Base-by-base conservation (phyloP, 2,329 filamentous ascomycete species). In the Alternaria dauci region DNA sequence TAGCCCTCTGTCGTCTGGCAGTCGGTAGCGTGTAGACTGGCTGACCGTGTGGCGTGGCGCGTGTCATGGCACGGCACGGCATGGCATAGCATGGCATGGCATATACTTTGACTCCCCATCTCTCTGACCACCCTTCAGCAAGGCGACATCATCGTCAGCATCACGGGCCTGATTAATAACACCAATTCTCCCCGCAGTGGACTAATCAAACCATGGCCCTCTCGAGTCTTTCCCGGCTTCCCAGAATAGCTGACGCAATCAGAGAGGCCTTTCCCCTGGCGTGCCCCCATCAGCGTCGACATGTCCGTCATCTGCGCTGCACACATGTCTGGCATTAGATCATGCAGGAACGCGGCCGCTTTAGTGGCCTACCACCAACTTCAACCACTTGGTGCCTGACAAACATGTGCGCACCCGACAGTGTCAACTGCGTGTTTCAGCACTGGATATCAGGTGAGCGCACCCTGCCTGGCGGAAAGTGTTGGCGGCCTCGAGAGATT, bases 321-420 rank as follows among this genome's bases (percentile, higher is more conserved):
- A 48, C 52, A 46, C 30, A 43, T 44, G 50, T 42, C 41, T 32
- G 26, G 39, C 52, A 58, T 56, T 34, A 34, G 50, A 55, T 58
- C 20, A 63, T 61, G 67, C 69, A 71, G 66, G 67, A 67, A 71
- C 67, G 55, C 62, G 58, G 52, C 61, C 63, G 52, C 38, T 25
- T 60, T 52, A 32, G 43, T 61, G 59, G 52, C 59, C 57, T 39
- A 26, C 28, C 52, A 18, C 26, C 23, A 42, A 28, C 41, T 23
- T 39, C 32, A 26, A 30, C 25, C 28, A 25, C 20, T 43, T n/a
- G 30, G 20, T 34, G 32, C 43, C 28, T 32, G 30, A 55, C 12
- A 56, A 30, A 44, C 47, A 48, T 55, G 14, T 25, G 38, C 50
- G 30, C 50, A 26, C 18, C 41, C 46, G 44, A 48, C 43, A 23